Conservation (phyloP, 192 early-diverging fungal genomes). For the Coemansia umbellata region DNA sequence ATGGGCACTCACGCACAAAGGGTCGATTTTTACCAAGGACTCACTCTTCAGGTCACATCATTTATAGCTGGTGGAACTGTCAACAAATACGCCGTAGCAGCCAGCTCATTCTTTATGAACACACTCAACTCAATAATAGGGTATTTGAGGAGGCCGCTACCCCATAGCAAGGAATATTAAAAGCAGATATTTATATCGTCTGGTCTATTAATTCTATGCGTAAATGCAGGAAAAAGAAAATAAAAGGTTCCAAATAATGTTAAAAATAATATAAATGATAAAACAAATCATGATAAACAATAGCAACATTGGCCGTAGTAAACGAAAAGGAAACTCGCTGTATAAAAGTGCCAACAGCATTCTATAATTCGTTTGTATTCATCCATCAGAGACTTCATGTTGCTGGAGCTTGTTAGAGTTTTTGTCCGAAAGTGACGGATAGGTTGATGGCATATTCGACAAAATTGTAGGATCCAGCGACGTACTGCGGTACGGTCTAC, state of each 20-base stretch:
- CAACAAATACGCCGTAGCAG: constrained; percentile 14
- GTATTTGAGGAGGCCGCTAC: constrained; percentile 11
- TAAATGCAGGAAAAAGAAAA: not conserved
- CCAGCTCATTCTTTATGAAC: constrained; percentile 10
- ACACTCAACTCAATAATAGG: constrained; percentile 14
- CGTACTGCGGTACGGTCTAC: constrained; percentile 24
- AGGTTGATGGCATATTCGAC: constrained; percentile 33
- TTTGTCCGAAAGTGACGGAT: constrained; percentile 18
- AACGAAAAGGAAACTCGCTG: not conserved
- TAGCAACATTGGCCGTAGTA: not conserved
- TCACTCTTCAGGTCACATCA: constrained; percentile 21
- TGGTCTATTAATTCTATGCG: too few relatives aligned
- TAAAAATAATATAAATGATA: constrained; percentile 5
- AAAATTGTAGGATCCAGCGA: constrained; percentile 44
- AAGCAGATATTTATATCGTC: too few relatives aligned
- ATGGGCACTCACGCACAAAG: constrained; percentile 28
- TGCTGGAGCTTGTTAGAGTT: not conserved
- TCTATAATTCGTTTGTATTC: too few relatives aligned
- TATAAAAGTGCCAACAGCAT: too few relatives aligned
- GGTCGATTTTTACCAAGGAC: constrained; percentile 27
- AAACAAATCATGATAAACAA: not conserved
- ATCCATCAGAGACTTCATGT: not conserved
- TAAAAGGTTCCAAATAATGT: not conserved
- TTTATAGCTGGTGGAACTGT: constrained; percentile 32
- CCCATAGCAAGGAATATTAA: not conserved